Evolutionary conservation across 2,329 filamentous ascomycete genomes (phyloP), one percentile per base, ranked within the genome.

Genomic region (Aspergillus chevalieri): DNA sequence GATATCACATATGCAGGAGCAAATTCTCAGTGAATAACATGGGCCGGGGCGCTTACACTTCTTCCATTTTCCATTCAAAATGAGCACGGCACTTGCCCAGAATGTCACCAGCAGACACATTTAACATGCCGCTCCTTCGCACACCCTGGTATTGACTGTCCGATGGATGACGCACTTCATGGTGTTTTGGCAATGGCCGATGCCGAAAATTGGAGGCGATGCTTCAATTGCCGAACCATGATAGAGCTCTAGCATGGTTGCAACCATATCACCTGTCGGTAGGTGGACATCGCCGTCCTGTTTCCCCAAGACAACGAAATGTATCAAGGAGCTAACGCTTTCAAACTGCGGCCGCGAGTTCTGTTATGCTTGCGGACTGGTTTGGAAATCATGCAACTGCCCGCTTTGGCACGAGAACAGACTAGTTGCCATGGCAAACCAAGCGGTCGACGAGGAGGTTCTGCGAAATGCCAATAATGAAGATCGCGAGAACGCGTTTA

Each of bases 181-280:
- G 22, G 43, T 26, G 36, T 57, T 0, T 15, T 59, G n/a, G 24
- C 43, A 17, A 47, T 56, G n/a, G 57, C 53, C 2, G 36, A 48
- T 2, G 2, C 22, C 0, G 19, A 48, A 2, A 41, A 49, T 3
- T 59, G 55, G 55, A 52, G 30, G 14, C 43, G 49, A 19, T 59
- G 57, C 44, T 48, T 44, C 7, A 42, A 50, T 19, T 59, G 55
- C 17, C 44, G 33, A 6, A 49, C 52, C 6, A 57, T 59, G 52
- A 47, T 57, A 7, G 52, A 56, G 42, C 52, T 51, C 1, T 14
- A 12, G 2, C 21, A 42, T 3, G 55, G 57, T 22, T 59, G 55
- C 15, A 51, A 53, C 22, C 55, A 59, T 47, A 59, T 59, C 2
- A 52, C 42, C 1, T 57, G 57, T 36, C 47, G 47, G 57, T 59